Evolutionary conservation across 2,329 filamentous ascomycete genomes (phyloP).

Genomic region (Botrytis squamosa): DNA sequence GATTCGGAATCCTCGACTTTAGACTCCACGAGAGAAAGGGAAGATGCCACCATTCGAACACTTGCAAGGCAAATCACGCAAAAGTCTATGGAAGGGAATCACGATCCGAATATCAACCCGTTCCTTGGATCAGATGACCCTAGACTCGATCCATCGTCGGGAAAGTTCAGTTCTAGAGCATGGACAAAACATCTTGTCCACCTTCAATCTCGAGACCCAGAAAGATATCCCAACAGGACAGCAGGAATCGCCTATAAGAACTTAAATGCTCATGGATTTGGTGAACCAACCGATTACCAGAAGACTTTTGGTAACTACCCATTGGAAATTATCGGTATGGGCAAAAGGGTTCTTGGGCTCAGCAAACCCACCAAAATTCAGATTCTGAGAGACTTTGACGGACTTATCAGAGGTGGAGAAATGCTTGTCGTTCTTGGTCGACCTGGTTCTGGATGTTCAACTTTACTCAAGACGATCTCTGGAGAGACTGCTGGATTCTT

Average conservation of each 20-base stretch:
- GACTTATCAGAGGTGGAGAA: constrained; percentile 62
- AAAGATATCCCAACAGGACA: constrained; percentile 41
- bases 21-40: constrained; percentile 2
- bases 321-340: constrained; percentile 48
- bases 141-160: constrained; percentile 53
- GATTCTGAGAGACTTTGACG: constrained; percentile 64
- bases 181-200: constrained; percentile 61
- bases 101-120: constrained; percentile 45
- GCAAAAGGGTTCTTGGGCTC: constrained; percentile 52
- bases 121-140: constrained; percentile 51
- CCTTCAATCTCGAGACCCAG: constrained; percentile 46
- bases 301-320: constrained; percentile 63
- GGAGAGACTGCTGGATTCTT: constrained; percentile 56
- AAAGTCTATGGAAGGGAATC: background rate
- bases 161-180: constrained; percentile 52
- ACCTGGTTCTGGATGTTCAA: constrained; percentile 64
- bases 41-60: constrained; percentile 10
- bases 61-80: constrained; percentile 19
- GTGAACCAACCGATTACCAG: constrained; percentile 43
- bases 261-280: constrained; percentile 25
- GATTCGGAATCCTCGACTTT: constrained; percentile 15
- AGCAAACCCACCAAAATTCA: constrained; percentile 50
- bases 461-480: constrained; percentile 58
- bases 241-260: constrained; percentile 25
- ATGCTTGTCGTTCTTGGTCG: constrained; percentile 68